Percentiles rank a stretch among this genome's conserved stretches.
phyloP scores from a whole-genome alignment of 2,329 filamentous ascomycete species.

The Venturia asperata region DNA sequence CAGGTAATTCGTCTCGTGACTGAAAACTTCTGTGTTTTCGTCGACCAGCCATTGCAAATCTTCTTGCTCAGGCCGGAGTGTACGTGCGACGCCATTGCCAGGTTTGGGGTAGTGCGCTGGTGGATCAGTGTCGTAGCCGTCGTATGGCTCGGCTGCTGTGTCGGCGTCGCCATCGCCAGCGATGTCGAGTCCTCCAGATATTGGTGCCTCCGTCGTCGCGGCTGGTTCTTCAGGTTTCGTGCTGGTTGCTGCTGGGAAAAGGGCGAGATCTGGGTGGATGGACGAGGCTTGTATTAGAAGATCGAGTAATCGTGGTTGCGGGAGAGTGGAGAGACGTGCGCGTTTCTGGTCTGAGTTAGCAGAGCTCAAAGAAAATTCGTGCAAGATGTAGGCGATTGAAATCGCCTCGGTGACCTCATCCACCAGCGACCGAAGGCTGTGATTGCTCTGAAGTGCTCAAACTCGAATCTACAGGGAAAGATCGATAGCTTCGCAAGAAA shows the following conservation, averaged over 20 bases:
- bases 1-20: conserved; percentile 32
- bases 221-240: conserved; percentile 23
- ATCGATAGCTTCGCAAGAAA: no score
- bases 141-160: conserved; percentile 32
- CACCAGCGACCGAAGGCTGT: not conserved
- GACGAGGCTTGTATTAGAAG: conserved; percentile 57
- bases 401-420: not conserved
- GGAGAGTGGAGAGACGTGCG: conserved; percentile 54
- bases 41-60: conserved; percentile 58
- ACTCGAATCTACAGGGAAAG: no score
- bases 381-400: not conserved
- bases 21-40: conserved; percentile 52
- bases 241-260: conserved; percentile 44
- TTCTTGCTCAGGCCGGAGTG: conserved; percentile 49
- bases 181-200: not conserved
- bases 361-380: not conserved
- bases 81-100: conserved; percentile 50
- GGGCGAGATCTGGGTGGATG: conserved; percentile 56
- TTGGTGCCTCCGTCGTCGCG: not conserved
- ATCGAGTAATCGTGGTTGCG: conserved; percentile 55
- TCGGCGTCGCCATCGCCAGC: conserved; percentile 36
- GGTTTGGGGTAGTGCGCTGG: conserved; percentile 55
- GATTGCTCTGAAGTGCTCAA: not conserved
- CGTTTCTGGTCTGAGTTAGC: conserved; percentile 44
- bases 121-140: conserved; percentile 48